Evolutionary conservation across 208 protist genomes (phyloP).

Genomic region (Acanthamoeba royreba): DNA sequence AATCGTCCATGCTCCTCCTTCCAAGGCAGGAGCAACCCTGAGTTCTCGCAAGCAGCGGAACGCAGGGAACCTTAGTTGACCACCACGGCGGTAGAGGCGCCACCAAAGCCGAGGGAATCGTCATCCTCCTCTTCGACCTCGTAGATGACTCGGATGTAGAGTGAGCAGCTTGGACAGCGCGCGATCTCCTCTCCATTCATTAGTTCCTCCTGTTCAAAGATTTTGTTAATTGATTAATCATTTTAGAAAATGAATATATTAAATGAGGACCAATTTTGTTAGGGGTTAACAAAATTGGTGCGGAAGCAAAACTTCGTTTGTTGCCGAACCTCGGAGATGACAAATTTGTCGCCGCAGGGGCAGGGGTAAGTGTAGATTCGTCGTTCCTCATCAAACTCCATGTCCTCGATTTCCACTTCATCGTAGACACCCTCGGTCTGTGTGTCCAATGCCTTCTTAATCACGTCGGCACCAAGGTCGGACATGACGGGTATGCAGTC

Average conservation of each 20-base stretch:
- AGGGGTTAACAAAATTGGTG: background rate
- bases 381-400: conserved; percentile 76
- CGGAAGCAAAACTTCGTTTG: no score
- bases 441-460: no score
- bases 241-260: background rate
- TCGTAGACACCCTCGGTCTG: conserved; percentile 55
- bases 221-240: background rate
- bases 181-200: conserved; percentile 81
- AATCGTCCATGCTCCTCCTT: no score
- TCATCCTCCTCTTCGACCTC: conserved; percentile 54
- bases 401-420: conserved; percentile 81
- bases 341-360: conserved; percentile 79
- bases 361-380: conserved; percentile 77
- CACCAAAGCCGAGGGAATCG: background rate
- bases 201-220: conserved; percentile 74
- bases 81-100: background rate
- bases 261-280: background rate
- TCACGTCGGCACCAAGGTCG: no score
- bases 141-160: conserved; percentile 81
- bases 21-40: background rate
- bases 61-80: background rate
- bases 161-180: conserved; percentile 82
- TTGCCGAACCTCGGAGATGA: conserved; percentile 65
- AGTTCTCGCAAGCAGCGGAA: background rate
- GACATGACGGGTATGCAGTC: no score